Base-by-base conservation (phyloP, 495 filamentous ascomycete species). In the Pseudotulostoma volvatum region DNA sequence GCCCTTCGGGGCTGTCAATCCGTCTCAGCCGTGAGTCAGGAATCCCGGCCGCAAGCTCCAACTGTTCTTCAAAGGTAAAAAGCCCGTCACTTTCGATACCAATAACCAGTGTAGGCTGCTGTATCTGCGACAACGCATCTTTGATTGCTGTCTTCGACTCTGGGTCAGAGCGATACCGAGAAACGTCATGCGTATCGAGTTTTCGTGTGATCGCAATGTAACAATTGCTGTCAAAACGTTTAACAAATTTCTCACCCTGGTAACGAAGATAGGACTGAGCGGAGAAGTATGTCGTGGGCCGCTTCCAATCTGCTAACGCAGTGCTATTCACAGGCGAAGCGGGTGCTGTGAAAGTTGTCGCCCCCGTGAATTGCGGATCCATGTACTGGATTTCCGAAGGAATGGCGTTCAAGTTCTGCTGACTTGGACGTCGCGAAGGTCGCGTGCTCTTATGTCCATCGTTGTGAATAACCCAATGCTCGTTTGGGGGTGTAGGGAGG, bases 141-240 rank as follows among this genome's bases (percentile, higher is more conserved):
- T 65, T 60, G 17, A 93, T 70, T 11, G 72, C 73, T 31, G 64
- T 49, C 11, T 67, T 60, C 2, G 59, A 51, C 2, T 55, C 44
- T 3, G 56, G 49, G 30, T 46, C 55, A 30, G 60, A 55, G 14
- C 85, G 76, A 45, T 76, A 68, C 16, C 85, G 71, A 15, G 83
- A 86, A 18, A 97, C 73, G 52, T 97, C 90, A 54, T 97, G 90
- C 2, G 90, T 97, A 51, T 97, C 90, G n/a, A 97, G 76, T 58
- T 97, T 97, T 42, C 90, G 82, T 4, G 90, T 96, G 55, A 96
- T 94, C 43, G 90, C 86, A 41, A 97, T 96, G 61, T 97, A 97
- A 63, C 90, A 96, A 53, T 97, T 97, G 45, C 84, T 80, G 58
- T 97, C 90, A 53, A 95, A 97, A 4, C 90, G 78, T 51, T 84